A percentile compares a stretch with the other conserved stretches of the same genome.
Evolutionary conservation across 352 stramenopile genomes (phyloP).

Genomic region (Phytopythium kandeliae): DNA sequence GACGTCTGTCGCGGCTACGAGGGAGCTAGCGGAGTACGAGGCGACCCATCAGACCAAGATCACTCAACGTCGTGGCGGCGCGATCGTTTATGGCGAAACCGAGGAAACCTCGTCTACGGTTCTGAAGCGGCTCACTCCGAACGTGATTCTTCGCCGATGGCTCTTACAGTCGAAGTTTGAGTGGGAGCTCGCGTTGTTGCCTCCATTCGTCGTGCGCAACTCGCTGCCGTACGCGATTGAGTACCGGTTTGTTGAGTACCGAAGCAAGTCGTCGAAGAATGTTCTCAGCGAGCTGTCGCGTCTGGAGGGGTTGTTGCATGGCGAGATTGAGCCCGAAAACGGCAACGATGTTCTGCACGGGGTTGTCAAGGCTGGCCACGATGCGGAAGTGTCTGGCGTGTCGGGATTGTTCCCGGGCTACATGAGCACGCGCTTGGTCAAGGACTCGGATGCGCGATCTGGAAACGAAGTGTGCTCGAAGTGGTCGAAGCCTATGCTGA

Average conservation of each 20-base stretch:
- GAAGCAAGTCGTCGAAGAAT: conserved; percentile 40
- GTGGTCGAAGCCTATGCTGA: conserved; percentile 83
- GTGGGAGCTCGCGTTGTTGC: conserved; percentile 71
- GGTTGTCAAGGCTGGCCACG: conserved; percentile 57
- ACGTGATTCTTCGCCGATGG: conserved; percentile 73
- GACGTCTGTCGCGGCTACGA: conserved; percentile 44
- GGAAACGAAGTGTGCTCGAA: conserved; percentile 27
- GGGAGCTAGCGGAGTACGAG: conserved; percentile 54
- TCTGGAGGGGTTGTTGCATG: conserved; percentile 50
- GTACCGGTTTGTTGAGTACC: conserved; percentile 84
- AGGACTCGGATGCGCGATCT: conserved; percentile 15
- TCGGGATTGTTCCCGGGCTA: conserved; percentile 69
- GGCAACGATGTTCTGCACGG: conserved; percentile 40
- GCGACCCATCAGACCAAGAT: conserved; percentile 36
- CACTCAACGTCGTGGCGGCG: conserved; percentile 47
- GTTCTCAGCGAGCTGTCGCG: conserved; percentile 48
- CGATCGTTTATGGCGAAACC: conserved; percentile 73
- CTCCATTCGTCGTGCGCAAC: conserved; percentile 84
- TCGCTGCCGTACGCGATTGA: conserved; percentile 81
- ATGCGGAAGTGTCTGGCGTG: conserved; percentile 71
- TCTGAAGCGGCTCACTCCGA: conserved; percentile 65
- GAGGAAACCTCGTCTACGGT: conserved; percentile 72
- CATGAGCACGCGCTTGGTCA: conserved; percentile 55
- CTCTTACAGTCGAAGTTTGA: conserved; percentile 71
- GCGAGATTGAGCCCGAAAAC: conserved; percentile 19